These are phyloP conservation scores for Fusarium sp. DNA, from an alignment of 2,329 filamentous ascomycete genomes.

Conservation along the genomic window DNA sequence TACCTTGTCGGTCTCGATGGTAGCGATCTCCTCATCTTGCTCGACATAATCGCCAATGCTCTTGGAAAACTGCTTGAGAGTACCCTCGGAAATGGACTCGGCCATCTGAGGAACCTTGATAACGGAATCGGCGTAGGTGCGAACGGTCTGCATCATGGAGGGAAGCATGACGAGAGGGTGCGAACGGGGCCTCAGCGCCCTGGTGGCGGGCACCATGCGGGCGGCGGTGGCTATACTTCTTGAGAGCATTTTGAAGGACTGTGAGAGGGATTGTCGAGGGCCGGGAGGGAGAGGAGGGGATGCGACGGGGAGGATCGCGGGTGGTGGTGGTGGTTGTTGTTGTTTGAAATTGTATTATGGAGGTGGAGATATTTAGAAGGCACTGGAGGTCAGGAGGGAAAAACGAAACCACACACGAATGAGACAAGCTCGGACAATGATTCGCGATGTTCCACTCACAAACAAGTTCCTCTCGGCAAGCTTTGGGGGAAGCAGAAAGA, in stretches of 20 bases:
- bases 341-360: not conserved
- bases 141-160: conserved; percentile 63
- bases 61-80: conserved; percentile 94
- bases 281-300: not conserved
- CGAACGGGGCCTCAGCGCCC: conserved; percentile 45
- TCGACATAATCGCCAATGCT: conserved; percentile 92
- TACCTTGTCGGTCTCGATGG: conserved; percentile 99
- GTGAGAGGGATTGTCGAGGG: not conserved
- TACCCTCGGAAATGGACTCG: conserved; percentile 97
- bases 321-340: not conserved
- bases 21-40: conserved; percentile 96
- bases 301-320: conserved; percentile 6
- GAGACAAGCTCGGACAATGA: conserved; percentile 32
- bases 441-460: conserved; percentile 32
- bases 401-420: conserved; percentile 25
- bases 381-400: conserved; percentile 32
- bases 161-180: conserved; percentile 54
- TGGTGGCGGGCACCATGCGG: conserved; percentile 57
- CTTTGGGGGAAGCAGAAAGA: conserved; percentile 17
- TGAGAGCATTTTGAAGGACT: conserved; percentile 52
- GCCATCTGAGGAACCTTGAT: conserved; percentile 98
- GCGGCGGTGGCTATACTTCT: conserved; percentile 55
- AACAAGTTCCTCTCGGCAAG: conserved; percentile 23
- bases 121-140: conserved; percentile 78
- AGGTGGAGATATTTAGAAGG: conserved; percentile 10